phyloP scores from a whole-genome alignment of 805 yeast species.

The Saturnispora gosingensis region DNA sequence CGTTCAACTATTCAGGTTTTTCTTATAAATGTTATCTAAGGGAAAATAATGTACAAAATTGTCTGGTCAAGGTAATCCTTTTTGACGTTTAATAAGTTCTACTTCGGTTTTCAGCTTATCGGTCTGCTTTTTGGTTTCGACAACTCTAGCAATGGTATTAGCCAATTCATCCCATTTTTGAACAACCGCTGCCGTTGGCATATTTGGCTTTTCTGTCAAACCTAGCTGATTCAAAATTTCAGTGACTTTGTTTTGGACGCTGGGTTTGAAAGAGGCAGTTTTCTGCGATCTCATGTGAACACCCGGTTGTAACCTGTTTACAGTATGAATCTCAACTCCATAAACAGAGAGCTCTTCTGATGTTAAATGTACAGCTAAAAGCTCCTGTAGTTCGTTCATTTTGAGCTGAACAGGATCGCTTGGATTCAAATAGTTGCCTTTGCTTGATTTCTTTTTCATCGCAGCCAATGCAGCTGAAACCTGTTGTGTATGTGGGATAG shows the following conservation, averaged over 20 bases:
- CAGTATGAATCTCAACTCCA: slow-evolving; percentile 70
- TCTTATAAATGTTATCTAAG: background rate
- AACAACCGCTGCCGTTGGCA: slow-evolving; percentile 78
- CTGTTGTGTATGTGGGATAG: slow-evolving; percentile 37
- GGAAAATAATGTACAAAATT: slow-evolving; percentile 13
- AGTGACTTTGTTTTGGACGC: slow-evolving; percentile 52
- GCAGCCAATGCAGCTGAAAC: slow-evolving; percentile 15
- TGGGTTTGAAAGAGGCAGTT: slow-evolving; percentile 70
- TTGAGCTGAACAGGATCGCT: slow-evolving; percentile 11
- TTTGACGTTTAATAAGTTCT: slow-evolving; percentile 33
- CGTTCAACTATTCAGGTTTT: background rate
- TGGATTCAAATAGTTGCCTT: slow-evolving; percentile 3
- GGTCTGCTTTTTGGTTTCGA: slow-evolving; percentile 77
- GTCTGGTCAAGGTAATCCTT: slow-evolving; percentile 14
- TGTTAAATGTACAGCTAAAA: slow-evolving; percentile 48
- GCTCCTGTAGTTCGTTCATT: slow-evolving; percentile 22
- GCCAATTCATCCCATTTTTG: slow-evolving; percentile 68
- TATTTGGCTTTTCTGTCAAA: slow-evolving; percentile 70
- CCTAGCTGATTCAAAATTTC: slow-evolving; percentile 69
- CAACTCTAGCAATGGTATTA: slow-evolving; percentile 56
- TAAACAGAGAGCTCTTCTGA: slow-evolving; percentile 74
- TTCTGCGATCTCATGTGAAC: slow-evolving; percentile 74
- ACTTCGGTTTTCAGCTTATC: slow-evolving; percentile 84
- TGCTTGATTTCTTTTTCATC: slow-evolving; percentile 2
- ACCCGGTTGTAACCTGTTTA: slow-evolving; percentile 65